Base-by-base conservation (phyloP, 441 rosid species). In the Croton setiger region DNA sequence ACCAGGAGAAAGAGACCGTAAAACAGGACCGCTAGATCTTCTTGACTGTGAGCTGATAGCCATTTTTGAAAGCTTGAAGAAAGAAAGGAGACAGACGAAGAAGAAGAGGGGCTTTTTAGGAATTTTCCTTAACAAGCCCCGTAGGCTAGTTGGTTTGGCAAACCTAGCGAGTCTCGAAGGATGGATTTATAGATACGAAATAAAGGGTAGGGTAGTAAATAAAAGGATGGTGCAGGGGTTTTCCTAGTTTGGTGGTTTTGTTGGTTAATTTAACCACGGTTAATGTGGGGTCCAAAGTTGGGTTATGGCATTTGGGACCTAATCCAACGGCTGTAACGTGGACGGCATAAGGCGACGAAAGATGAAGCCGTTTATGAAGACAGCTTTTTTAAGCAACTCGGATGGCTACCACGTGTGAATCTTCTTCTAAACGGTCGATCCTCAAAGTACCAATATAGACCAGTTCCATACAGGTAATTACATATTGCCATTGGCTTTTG, bases 161-260 rank as follows among this genome's bases (percentile, higher is more conserved):
- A 91, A 89, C 97, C 87, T 84, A 66, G 72, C 81, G 83, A 63
- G 78, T 91, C 72, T 86, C 85, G 13, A 81, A 55, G 75, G 84
- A 57, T 33, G 31, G 35, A 82, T 87, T 84, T 89, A 89, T 89
- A 89, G 93, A 21, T 72, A 12, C 0, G 68, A 36, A 15, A 15
- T 12, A 1, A 0, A 68, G 80, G 87, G 89, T 53, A 35, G 33
- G 54, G 10, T 59, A 0, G 92, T 79, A 79, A 84, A 67, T 83
- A 54, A 35, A 0, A 0, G 6, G 7, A 63, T 48, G n/a, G 3
- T 1, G 13, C 0, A n/a, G 64, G 86, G 73, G 65, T 35, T 58
- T n/a, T n/a, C n/a, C 56, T 17, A 10, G 56, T 63, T 33, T 35
- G 33, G 1, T 0, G 4, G 11, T 8, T 45, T 9, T 1, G 64